Evolutionary conservation across 2,329 filamentous ascomycete genomes (phyloP), one percentile per base, ranked within the genome.

Genomic region (Thyridium curvatum): DNA sequence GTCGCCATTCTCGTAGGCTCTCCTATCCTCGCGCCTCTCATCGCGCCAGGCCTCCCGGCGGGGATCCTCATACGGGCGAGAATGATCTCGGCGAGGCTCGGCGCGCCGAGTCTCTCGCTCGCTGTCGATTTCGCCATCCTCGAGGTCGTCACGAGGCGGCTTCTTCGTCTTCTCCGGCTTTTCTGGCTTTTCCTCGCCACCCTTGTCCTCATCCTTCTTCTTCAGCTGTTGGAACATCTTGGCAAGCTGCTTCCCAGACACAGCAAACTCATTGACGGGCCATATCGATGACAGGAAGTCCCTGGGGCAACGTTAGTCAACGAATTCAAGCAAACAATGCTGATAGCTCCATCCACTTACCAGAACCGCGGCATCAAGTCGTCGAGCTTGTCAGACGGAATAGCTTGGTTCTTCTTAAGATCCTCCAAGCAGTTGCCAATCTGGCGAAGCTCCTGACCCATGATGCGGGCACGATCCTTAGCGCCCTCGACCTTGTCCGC

Each of bases 201-300:
- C 58, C 28, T 57, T 53, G 15, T 52, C 40, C 34, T 52, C 52
- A 39, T 61, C 58, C 44, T 59, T 59, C 28, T 57, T 53, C 17
- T 52, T 41, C 16, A 63, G 53, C 7, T 57, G 53, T 21, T 54
- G 50, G 46, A 59, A 63, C 59, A 63, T 63, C 30, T 49, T 52
- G 30, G 60, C 56, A 15, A 63, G 53, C 36, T 58, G 53, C 45
- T 53, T 51, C 15, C 60, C 60, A 1, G 59, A 56, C 7, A 63
- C 59, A 13, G 54, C 58, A 21, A 60, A 54, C 6, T 63, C 56
- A 18, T 58, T 57, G 17, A 63, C 51, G 10, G 60, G 60, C 60
- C 60, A 63, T 38, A 63, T 61, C 8, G 59, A 61, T 4, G 59
- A 61, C 38, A 63, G 40, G 39, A 63, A 62, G 38, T 61, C 58